Conservation (phyloP, 1,139 yeast species). For the Diutina ranongensis region DNA sequence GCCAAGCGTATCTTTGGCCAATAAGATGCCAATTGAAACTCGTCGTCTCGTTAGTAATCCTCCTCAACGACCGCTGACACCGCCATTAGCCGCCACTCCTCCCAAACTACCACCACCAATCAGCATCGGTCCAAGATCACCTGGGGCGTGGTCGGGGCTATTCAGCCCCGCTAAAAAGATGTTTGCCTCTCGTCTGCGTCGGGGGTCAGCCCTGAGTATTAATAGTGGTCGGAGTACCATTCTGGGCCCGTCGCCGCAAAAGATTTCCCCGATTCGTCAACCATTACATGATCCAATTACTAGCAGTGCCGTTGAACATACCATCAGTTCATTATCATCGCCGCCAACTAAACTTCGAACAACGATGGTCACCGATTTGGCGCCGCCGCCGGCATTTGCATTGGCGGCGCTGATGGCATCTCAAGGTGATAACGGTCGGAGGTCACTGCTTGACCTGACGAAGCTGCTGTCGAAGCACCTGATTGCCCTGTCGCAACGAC, state of each 20-base stretch:
- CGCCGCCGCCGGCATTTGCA: conserved; percentile 28
- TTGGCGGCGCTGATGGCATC: conserved; percentile 8
- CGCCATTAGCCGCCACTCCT: neutral
- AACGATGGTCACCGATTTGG: conserved; percentile 16
- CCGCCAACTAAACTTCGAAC: conserved; percentile 13
- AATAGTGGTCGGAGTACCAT: neutral
- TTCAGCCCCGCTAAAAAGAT: conserved; percentile 5
- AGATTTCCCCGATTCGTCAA: conserved; percentile 7
- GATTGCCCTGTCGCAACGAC: conserved; percentile 1
- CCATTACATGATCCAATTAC: neutral
- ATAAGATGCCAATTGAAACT: no score
- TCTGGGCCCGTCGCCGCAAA: conserved; percentile 6
- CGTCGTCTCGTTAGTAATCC: neutral
- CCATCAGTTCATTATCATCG: conserved; percentile 25
- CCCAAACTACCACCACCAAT: neutral
- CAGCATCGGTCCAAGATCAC: conserved; percentile 1
- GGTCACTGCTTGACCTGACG: conserved; percentile 1
- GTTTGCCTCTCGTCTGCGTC: conserved; percentile 3
- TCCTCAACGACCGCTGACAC: neutral
- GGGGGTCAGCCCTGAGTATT: conserved; percentile 3
- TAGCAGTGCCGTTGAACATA: conserved; percentile 13
- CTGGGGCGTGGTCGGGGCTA: neutral
- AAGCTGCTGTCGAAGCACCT: conserved; percentile 1
- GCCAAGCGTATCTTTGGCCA: no score
- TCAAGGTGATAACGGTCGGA: neutral